Evolutionary conservation across 1,139 yeast genomes (phyloP).

Genomic region (Pichia sp.): DNA sequence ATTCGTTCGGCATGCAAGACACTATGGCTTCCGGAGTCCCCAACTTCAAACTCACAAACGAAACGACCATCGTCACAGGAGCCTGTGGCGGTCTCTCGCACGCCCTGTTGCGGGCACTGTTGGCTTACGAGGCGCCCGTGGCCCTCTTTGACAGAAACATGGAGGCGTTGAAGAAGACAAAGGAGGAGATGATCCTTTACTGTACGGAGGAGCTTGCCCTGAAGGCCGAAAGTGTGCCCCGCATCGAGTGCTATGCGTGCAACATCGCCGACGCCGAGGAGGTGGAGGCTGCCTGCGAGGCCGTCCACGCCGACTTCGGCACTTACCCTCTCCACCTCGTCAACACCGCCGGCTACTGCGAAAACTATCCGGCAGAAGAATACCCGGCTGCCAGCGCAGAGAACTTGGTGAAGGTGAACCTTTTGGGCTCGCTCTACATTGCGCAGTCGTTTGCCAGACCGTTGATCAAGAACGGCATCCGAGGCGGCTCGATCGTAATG

Average conservation of each 20-base stretch:
- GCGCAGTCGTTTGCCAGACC: slow-evolving; percentile 63
- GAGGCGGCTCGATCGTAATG: slow-evolving; percentile 63
- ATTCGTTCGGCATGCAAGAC: no score
- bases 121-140: slow-evolving; percentile 68
- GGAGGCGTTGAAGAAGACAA: slow-evolving; percentile 55
- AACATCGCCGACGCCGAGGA: slow-evolving; percentile 64
- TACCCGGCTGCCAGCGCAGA: slow-evolving; percentile 73
- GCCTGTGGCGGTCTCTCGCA: slow-evolving; percentile 80
- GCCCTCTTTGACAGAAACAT: slow-evolving; percentile 73
- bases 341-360: slow-evolving; percentile 83
- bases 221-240: slow-evolving; percentile 28
- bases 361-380: slow-evolving; percentile 71
- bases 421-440: slow-evolving; percentile 72
- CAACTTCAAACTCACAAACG: slow-evolving; percentile 57
- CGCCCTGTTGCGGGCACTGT: slow-evolving; percentile 57
- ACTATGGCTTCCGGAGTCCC: slow-evolving; percentile 32
- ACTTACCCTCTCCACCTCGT: slow-evolving; percentile 62
- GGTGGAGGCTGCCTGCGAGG: slow-evolving; percentile 52
- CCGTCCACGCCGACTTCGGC: slow-evolving; percentile 54
- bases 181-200: slow-evolving; percentile 45
- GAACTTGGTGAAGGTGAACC: slow-evolving; percentile 64
- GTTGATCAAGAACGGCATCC: slow-evolving; percentile 47
- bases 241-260: slow-evolving; percentile 69
- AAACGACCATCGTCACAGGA: slow-evolving; percentile 72
- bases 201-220: slow-evolving; percentile 34